These are phyloP conservation scores for Trapa bicornis DNA, from an alignment of 345 rosid genomes.

Conservation along the genomic window DNA sequence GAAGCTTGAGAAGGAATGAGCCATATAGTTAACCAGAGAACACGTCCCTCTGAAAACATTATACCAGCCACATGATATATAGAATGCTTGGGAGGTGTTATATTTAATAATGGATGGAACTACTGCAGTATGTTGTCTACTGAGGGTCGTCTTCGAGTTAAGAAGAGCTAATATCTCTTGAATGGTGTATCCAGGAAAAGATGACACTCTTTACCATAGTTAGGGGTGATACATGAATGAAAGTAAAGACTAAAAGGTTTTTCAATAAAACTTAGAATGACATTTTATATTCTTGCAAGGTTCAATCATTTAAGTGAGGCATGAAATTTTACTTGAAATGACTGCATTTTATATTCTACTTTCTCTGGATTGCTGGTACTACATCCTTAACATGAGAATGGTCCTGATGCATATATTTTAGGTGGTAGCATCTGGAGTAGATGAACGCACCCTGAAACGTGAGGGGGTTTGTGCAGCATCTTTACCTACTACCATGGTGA, in stretches of 20 bases:
- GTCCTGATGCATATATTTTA: slow-evolving; percentile 5
- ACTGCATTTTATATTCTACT: too few species aligned
- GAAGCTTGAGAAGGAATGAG: neutral
- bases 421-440: slow-evolving; percentile 97
- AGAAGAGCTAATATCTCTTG: too few species aligned
- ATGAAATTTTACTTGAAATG: too few species aligned
- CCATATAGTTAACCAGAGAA: neutral
- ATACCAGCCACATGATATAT: neutral
- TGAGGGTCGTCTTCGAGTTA: neutral
- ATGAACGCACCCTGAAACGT: slow-evolving; percentile 85
- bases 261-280: too few species aligned
- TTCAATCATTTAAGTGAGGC: too few species aligned
- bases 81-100: neutral
- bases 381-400: neutral
- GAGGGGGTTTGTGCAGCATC: slow-evolving; percentile 99
- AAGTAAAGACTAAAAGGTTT: too few species aligned
- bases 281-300: too few species aligned
- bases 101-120: neutral
- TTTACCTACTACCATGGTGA: slow-evolving; percentile 85
- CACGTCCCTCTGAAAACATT: neutral
- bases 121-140: neutral
- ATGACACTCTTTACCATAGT: too few species aligned
- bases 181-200: too few species aligned
- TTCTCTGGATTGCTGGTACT: too few species aligned
- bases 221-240: too few species aligned